Base-by-base conservation (phyloP, 306 rosid species). In the Prunus campanulata region DNA sequence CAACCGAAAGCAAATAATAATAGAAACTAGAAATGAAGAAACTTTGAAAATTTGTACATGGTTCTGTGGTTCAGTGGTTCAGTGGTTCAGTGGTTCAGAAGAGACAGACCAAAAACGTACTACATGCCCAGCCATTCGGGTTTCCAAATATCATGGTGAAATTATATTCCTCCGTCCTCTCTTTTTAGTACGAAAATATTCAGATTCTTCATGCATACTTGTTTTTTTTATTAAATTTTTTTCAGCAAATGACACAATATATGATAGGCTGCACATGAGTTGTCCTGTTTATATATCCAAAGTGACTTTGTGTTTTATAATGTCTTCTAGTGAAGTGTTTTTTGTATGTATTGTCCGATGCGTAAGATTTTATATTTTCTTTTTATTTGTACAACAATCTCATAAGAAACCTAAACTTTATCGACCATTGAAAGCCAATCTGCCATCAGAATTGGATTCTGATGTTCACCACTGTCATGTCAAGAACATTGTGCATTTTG, bases 1-100 rank as follows among this genome's bases (percentile, higher is more conserved):
- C 55, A 55, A 78, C 71, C 77, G 50, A 71, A 78, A 78, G 47
- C 73, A 55, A 66, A 39, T 66, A 22, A 15, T 6, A 60, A 8
- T 2, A 3, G 2, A 15, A 25, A 46, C 9, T 1, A 60, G 20
- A 70, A 78, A 70, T n/a, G 48, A 39, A 15, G 49, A n/a, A 63
- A 32, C 30, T 51, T 62, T 49, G 71, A 64, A 50, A 14, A 12
- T 63, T 11, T 52, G 27, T 22, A 18, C 48, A 55, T 42, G 22
- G 54, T 67, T 64, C 64, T 50, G 11, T 24, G 24, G n/a, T n/a
- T n/a, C n/a, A n/a, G n/a, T 4, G 35, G 35, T 32, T 65, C 64
- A 65, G 11, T 42, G 22, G 54, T 67, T 64, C 64, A 64, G 11
- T 4, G 39, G 39, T 32, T 65, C 65, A 65, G 11, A 20, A 6